Percentiles rank a stretch among this genome's conserved stretches.
Conservation (phyloP, 1,139 yeast genomes). For the Saccharomycopsis hybrid region DNA sequence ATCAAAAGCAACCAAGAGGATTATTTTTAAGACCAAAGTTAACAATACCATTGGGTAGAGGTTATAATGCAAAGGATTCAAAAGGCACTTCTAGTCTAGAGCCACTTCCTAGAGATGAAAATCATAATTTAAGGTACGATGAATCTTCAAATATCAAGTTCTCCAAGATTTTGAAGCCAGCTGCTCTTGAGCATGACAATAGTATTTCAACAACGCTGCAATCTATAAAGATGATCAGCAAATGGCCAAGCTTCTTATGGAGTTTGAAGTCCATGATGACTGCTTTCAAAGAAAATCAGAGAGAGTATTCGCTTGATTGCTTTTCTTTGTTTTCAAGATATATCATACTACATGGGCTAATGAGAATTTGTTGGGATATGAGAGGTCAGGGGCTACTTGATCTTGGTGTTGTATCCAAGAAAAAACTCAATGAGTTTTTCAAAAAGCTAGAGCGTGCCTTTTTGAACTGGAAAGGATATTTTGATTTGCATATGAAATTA, state of each 20-base stretch:
- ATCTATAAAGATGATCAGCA: slow-evolving; percentile 21
- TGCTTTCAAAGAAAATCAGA: slow-evolving; percentile 30
- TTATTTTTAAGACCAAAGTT: slow-evolving; percentile 23
- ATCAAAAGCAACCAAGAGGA: slow-evolving; percentile 30
- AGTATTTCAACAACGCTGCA: not conserved
- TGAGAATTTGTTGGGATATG: slow-evolving; percentile 34
- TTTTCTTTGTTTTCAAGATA: slow-evolving; percentile 34
- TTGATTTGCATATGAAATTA: slow-evolving; percentile 29
- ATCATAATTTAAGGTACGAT: no score
- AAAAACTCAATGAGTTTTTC: slow-evolving; percentile 26
- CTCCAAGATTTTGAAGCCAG: not conserved
- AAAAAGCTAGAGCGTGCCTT: slow-evolving; percentile 31
- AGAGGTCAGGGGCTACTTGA: slow-evolving; percentile 32
- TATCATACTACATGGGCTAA: slow-evolving; percentile 33
- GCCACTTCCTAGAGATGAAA: no score
- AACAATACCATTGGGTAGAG: not conserved
- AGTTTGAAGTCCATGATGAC: slow-evolving; percentile 32
- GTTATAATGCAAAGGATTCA: slow-evolving; percentile 10
- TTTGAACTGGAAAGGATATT: slow-evolving; percentile 33
- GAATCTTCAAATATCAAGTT: not conserved
- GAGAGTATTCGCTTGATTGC: slow-evolving; percentile 32
- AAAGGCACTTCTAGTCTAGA: not conserved
- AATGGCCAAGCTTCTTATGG: slow-evolving; percentile 36
- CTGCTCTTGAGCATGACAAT: not conserved
- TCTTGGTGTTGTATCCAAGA: slow-evolving; percentile 31